Evolutionary conservation across 768 basidiomycete genomes (phyloP).

Genomic region (Auriscalpium vulgare): DNA sequence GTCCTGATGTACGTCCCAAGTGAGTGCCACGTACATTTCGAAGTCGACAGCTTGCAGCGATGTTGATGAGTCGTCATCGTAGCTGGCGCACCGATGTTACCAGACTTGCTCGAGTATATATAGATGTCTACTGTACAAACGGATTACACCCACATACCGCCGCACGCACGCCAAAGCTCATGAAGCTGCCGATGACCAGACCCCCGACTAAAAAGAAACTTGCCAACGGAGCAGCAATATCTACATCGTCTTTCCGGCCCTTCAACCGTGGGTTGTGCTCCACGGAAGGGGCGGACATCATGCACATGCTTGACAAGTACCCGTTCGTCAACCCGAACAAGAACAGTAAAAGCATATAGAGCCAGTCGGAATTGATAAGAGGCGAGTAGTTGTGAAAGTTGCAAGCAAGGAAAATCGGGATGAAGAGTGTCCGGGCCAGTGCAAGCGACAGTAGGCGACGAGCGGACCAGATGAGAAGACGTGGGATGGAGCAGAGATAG

Average conservation of each 20-base stretch:
- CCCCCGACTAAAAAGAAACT: slow-evolving; percentile 76
- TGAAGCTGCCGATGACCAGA: slow-evolving; percentile 64
- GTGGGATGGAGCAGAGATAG: slow-evolving; percentile 57
- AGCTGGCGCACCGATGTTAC: not conserved
- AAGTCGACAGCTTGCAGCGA: not conserved
- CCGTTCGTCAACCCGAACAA: slow-evolving; percentile 77
- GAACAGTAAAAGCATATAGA: slow-evolving; percentile 69
- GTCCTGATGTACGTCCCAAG: not conserved
- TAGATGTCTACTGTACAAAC: slow-evolving; percentile 30
- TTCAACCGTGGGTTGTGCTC: slow-evolving; percentile 70
- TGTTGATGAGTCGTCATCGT: no score
- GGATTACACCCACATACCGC: slow-evolving; percentile 68
- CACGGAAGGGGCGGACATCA: slow-evolving; percentile 79
- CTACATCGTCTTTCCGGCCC: slow-evolving; percentile 69
- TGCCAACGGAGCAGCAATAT: slow-evolving; percentile 75
- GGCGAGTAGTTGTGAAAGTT: slow-evolving; percentile 50
- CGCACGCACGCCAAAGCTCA: slow-evolving; percentile 73
- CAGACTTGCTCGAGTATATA: not conserved
- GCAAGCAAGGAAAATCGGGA: slow-evolving; percentile 84
- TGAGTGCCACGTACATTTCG: not conserved
- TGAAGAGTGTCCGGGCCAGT: slow-evolving; percentile 66
- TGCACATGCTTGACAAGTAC: slow-evolving; percentile 66
- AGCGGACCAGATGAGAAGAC: slow-evolving; percentile 61
- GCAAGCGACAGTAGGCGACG: slow-evolving; percentile 55
- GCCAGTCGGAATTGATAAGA: slow-evolving; percentile 65